Evolutionary conservation across 768 basidiomycete genomes (phyloP).

Genomic region (Coprinopsis cinerea): DNA sequence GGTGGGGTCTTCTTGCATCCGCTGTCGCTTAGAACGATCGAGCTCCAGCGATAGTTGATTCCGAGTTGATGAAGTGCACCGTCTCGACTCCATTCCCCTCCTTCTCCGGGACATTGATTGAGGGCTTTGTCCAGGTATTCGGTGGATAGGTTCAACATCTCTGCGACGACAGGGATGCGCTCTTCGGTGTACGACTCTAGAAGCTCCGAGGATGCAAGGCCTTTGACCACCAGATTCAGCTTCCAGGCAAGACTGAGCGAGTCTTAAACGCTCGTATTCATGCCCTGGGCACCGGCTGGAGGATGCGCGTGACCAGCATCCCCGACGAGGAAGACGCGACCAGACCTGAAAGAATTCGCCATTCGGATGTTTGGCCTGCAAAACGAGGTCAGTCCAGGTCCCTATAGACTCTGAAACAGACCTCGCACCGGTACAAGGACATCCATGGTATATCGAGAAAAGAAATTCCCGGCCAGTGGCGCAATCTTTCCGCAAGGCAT

Average conservation of each 20-base stretch:
- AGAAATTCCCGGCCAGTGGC: too few relatives aligned
- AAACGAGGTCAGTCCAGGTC: background rate
- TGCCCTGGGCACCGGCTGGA: constrained; percentile 26
- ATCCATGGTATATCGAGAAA: too few relatives aligned
- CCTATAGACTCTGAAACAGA: background rate
- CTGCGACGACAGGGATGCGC: constrained; percentile 30
- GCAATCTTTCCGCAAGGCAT: too few relatives aligned
- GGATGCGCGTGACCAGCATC: constrained; percentile 40
- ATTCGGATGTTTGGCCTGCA: constrained; percentile 38
- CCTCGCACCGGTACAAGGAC: too few relatives aligned
- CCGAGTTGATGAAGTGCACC: constrained; percentile 32
- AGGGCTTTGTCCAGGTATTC: constrained; percentile 8
- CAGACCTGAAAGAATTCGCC: constrained; percentile 31
- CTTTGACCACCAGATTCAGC: constrained; percentile 26
- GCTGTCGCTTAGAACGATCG: constrained; percentile 38
- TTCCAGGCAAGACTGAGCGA: constrained; percentile 35
- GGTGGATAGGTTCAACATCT: constrained; percentile 28
- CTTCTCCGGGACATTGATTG: background rate
- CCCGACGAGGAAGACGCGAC: constrained; percentile 38
- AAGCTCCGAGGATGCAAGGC: constrained; percentile 20
- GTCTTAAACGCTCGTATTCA: constrained; percentile 29
- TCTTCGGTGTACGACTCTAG: constrained; percentile 29
- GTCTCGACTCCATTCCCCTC: too few relatives aligned
- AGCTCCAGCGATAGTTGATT: constrained; percentile 48
- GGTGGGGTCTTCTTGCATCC: constrained; percentile 5